Evolutionary conservation across 1,284 basidiomycete species (phyloP).

Genomic region (Sporisorium reilianum): DNA sequence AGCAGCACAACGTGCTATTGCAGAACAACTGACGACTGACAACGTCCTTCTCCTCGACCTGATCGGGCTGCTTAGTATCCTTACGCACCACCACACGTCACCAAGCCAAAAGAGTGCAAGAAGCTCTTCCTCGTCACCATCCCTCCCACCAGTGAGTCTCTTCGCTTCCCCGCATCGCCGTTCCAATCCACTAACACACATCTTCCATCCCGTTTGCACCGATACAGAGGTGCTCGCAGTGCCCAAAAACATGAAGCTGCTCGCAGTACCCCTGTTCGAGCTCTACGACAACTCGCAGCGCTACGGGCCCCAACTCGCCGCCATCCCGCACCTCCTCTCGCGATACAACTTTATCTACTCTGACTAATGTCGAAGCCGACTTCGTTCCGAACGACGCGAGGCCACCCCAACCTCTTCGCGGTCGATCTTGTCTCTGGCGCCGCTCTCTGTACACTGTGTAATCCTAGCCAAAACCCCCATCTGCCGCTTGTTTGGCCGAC

Average conservation of each 20-base stretch:
- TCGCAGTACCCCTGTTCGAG: conserved; percentile 91
- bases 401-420: neutral
- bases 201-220: neutral
- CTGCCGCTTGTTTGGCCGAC: neutral
- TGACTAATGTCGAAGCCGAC: conserved; percentile 19
- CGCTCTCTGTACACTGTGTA: conserved; percentile 18
- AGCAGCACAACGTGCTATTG: neutral
- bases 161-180: neutral
- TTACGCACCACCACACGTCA: conserved; percentile 94
- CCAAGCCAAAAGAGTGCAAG: conserved; percentile 97
- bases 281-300: conserved; percentile 95
- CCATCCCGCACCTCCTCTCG: conserved; percentile 91
- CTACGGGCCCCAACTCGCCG: conserved; percentile 91
- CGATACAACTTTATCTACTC: conserved; percentile 74
- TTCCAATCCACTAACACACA: neutral
- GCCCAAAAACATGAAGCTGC: conserved; percentile 97
- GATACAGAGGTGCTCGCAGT: conserved; percentile 88
- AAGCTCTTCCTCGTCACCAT: conserved; percentile 95
- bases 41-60: neutral
- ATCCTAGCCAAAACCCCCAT: conserved; percentile 14
- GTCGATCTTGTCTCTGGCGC: neutral
- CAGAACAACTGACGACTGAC: too few relatives aligned
- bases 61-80: too few relatives aligned
- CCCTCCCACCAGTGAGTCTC: conserved; percentile 85
- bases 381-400: neutral